Base-by-base conservation (phyloP, 805 yeast genomes). In the Wickerhamomyces subpelliculosus region DNA sequence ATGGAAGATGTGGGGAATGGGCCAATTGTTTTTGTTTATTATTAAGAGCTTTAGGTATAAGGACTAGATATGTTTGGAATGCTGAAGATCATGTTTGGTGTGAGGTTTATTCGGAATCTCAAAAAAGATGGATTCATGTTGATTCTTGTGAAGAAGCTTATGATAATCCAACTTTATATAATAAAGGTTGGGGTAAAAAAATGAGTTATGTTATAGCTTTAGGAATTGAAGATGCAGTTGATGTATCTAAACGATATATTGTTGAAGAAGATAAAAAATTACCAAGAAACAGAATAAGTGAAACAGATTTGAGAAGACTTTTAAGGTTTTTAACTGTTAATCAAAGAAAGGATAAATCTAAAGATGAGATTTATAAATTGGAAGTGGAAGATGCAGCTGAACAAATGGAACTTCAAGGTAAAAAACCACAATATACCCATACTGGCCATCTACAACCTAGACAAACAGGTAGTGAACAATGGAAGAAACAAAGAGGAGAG, bases 51-150 rank as follows among this genome's bases (percentile, higher is more conserved):
- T 62, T 89, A 31, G 84, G 81, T 1, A 52, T 78, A 5, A 65
- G 76, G 21, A 74, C 75, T 1, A 62, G 97, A 36, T 88, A 82
- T 52, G 64, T 89, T 2, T 85, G 94, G 94, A 88, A 87, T 57
- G 65, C 73, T 8, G 97, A 90, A 55, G 97, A 90, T 56, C 97
- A 90, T 57, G 97, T 86, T 1, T 90, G 97, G 97, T 83, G 94
- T 51, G 97, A 90, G 54, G 81, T 83, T 49, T 89, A 76, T 55
- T 84, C 95, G 1, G 57, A 50, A 0, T 51, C 61, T 17, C 64
- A 74, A 45, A 58, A 70, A 32, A 60, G 87, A 38, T 90, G 97
- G 97, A 68, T 89, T 16, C 97, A 90, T 58, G 64, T 84, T 14
- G 97, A 89, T 52, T 75, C 86, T 8, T 90, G 97, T 57, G 97